Conservation (phyloP, 2,329 filamentous ascomycete genomes). For the Aspergillus alliaceus region DNA sequence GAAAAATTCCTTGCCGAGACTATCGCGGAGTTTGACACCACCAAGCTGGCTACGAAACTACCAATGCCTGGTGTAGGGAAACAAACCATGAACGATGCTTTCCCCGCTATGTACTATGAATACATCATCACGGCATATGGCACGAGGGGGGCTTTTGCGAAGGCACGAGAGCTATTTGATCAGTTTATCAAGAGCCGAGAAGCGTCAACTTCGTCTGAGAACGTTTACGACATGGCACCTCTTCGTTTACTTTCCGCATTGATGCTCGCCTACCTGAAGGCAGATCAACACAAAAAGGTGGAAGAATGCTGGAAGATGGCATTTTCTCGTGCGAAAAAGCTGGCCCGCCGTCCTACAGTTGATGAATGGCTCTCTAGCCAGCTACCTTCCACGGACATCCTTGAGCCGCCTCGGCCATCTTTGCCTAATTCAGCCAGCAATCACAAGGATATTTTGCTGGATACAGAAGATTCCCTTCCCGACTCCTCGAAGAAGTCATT, state of each 20-base stretch:
- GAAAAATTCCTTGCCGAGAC: conserved; percentile 40
- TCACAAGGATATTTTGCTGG: conserved; percentile 5
- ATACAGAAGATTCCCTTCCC: not conserved
- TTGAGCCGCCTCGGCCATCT: conserved; percentile 12
- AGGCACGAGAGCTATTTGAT: conserved; percentile 57
- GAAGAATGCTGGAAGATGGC: conserved; percentile 66
- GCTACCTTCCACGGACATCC: conserved; percentile 5
- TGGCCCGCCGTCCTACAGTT: conserved; percentile 38
- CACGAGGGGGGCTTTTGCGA: conserved; percentile 44
- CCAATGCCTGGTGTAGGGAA: conserved; percentile 34
- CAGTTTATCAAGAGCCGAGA: conserved; percentile 44
- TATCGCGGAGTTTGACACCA: conserved; percentile 37
- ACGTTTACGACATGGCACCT: conserved; percentile 43
- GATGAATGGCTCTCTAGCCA: conserved; percentile 17
- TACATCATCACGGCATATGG: conserved; percentile 59
- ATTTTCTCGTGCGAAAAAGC: conserved; percentile 53
- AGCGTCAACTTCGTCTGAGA: conserved; percentile 6
- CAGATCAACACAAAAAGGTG: conserved; percentile 60
- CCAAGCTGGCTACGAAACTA: conserved; percentile 47
- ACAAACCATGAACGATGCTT: conserved; percentile 40
- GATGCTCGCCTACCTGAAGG: conserved; percentile 65
- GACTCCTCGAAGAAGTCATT: not conserved
- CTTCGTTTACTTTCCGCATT: conserved; percentile 61
- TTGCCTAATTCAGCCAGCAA: conserved; percentile 3
- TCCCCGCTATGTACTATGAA: conserved; percentile 54